These are phyloP conservation scores for Agrocybe praecox DNA, from an alignment of 768 basidiomycete genomes.

Conservation along the genomic window DNA sequence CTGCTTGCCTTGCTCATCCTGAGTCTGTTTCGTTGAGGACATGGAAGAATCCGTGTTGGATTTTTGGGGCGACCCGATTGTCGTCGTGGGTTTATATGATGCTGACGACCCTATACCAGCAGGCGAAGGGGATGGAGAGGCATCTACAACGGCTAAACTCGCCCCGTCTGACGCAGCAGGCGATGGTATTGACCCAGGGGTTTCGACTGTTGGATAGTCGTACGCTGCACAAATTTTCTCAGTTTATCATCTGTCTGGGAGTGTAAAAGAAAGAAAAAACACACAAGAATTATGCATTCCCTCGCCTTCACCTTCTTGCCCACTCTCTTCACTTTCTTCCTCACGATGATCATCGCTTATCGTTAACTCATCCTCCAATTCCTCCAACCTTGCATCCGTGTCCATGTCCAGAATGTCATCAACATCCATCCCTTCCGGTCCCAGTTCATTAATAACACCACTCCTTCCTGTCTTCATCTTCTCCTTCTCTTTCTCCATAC, in stretches of 20 bases:
- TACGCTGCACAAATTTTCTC: constrained; percentile 18
- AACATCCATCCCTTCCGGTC: constrained; percentile 13
- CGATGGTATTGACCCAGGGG: constrained; percentile 40
- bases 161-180: constrained; percentile 36
- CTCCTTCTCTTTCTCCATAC: constrained; percentile 27
- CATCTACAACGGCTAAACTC: constrained; percentile 17
- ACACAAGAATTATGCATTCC: constrained; percentile 14
- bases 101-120: background rate
- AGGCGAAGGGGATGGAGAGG: background rate
- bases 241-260: background rate
- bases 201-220: constrained; percentile 48
- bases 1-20: constrained; percentile 19
- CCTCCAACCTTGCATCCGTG: background rate
- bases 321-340: background rate
- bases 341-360: background rate
- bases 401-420: background rate
- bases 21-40: constrained; percentile 5
- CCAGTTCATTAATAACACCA: constrained; percentile 3
- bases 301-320: background rate
- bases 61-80: background rate
- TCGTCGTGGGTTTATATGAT: background rate
- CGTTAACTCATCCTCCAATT: background rate
- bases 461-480: constrained; percentile 21
- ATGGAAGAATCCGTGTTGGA: constrained; percentile 1
- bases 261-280: background rate